Evolutionary conservation across 2,329 filamentous ascomycete genomes (phyloP).

Genomic region (Claviceps fusiformis): DNA sequence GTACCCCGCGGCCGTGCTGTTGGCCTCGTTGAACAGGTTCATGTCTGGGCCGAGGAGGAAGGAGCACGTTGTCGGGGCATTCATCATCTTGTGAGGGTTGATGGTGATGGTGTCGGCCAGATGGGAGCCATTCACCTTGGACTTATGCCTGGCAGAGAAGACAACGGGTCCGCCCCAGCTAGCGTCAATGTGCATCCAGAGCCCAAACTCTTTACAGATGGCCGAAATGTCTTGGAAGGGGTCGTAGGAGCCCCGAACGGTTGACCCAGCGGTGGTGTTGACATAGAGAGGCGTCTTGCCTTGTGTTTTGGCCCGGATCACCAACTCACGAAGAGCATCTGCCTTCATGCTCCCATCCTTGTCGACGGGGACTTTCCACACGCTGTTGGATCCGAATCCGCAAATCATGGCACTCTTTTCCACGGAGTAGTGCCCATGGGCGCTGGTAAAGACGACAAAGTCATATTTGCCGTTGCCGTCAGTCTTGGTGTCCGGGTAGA

Average conservation of each 20-base stretch:
- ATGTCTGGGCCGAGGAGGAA: constrained; percentile 74
- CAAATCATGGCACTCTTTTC: constrained; percentile 90
- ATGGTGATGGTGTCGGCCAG: constrained; percentile 72
- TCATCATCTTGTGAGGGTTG: constrained; percentile 97
- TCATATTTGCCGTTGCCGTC: constrained; percentile 50
- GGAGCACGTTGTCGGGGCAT: constrained; percentile 77
- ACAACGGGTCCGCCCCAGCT: constrained; percentile 79
- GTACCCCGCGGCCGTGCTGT: constrained; percentile 79
- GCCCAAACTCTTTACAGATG: constrained; percentile 54
- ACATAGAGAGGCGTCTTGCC: constrained; percentile 84
- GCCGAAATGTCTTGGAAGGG: constrained; percentile 56
- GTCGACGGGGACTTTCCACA: constrained; percentile 66
- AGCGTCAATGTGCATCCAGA: constrained; percentile 92
- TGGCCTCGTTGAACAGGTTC: constrained; percentile 63
- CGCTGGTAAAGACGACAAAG: constrained; percentile 78
- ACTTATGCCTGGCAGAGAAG: constrained; percentile 53
- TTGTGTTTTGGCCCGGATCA: constrained; percentile 46
- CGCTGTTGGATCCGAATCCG: constrained; percentile 64
- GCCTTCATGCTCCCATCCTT: constrained; percentile 57
- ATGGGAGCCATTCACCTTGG: constrained; percentile 55
- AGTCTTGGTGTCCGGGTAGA: constrained; percentile 67
- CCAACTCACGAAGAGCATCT: constrained; percentile 45
- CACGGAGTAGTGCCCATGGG: constrained; percentile 85
- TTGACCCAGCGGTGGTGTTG: constrained; percentile 90
- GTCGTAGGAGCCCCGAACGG: constrained; percentile 81